Base-by-base conservation (phyloP, 352 stramenopile species). In the Phytopythium sindhum region DNA sequence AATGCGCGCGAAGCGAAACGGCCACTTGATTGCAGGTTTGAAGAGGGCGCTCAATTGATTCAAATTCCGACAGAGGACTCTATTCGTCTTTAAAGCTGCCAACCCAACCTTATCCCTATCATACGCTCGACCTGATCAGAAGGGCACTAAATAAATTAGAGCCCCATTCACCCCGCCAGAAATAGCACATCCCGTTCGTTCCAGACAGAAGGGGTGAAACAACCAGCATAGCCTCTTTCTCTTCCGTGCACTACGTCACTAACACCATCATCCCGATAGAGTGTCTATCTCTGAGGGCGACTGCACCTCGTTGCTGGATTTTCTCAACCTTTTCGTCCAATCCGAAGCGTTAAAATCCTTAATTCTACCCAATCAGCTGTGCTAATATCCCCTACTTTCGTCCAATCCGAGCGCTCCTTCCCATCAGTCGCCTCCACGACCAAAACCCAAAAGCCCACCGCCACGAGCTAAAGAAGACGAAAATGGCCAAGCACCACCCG, bases 401-500 rank as follows among this genome's bases (percentile, higher is more conserved):
- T 7, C 48, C 48, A 55, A 55, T 55, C 48, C 23, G 12, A 8
- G 1, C 0, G 19, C 1, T 19, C 26, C 2, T 2, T 28, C 19
- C 53, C 53, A 47, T n/a, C 4, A 0, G 35, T 48, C 60, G 29
- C 60, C 45, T n/a, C n/a, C n/a, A n/a, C n/a, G n/a, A n/a, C n/a
- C n/a, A n/a, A n/a, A n/a, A 63, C 67, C 58, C 28, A 55, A 53
- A 28, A 10, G 33, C 26, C 12, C 12, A n/a, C 7, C 31, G 35
- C 29, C 48, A 47, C 1, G 33, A 39, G 33, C 33, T 39, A 35
- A 3, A 35, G 8, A 65, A 53, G 15, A 63, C 21, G n/a, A 72
- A 39, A 9, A 99, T 99, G 97, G 98, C 98, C 55, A 99, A 99
- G 84, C 98, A 99, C 84, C 98, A 99, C 85, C 97, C 97, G 31